Evolutionary conservation across 192 early-diverging fungal species (phyloP), one percentile per base, ranked within the genome.

Genomic region (Backusella macrospora): DNA sequence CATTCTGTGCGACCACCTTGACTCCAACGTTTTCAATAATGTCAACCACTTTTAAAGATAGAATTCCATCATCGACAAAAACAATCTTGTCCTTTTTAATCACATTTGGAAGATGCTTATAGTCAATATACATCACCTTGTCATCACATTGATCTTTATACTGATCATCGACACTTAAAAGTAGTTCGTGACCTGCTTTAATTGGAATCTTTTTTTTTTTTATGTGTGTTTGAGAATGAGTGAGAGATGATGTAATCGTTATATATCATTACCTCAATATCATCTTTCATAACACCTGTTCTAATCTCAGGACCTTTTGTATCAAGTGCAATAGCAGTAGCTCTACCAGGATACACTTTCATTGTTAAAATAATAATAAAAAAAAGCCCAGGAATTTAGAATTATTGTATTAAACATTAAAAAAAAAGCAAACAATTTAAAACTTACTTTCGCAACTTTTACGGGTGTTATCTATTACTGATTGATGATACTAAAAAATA

Each of bases 31-130:
- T 83, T 9, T 18, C 10, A 26, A 68, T 23, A 26, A 84, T 82
- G 79, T 94, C 94, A 39, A 94, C 84, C 15, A 98, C 96, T 69
- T 91, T 90, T 75, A 98, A 96, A 4, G 92, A 92, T 81, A 98
- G 86, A 71, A 94, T 90, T n/a, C 96, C 96, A 74, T 98, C 96
- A 72, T 98, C 96, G 71, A 98, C 90, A 71, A 86, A 93, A 75
- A 93, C 92, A 14, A 82, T 81, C 81, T 89, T 89, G 65, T 90
- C 89, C 8, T 84, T 81, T 5, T 81, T 72, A 13, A 92, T 80
- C 37, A 90, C 91, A 71, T 87, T 89, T 80, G 87, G 82, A 64
- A 93, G 80, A 78, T 92, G 91, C 72, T 84, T 83, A 83, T 93
- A 93, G 78, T 93, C 92, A 59, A 93, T 78, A 74, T 92, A 93